Evolutionary conservation across 306 rosid species (phyloP).

Genomic region (Phaseolus lunatus): DNA sequence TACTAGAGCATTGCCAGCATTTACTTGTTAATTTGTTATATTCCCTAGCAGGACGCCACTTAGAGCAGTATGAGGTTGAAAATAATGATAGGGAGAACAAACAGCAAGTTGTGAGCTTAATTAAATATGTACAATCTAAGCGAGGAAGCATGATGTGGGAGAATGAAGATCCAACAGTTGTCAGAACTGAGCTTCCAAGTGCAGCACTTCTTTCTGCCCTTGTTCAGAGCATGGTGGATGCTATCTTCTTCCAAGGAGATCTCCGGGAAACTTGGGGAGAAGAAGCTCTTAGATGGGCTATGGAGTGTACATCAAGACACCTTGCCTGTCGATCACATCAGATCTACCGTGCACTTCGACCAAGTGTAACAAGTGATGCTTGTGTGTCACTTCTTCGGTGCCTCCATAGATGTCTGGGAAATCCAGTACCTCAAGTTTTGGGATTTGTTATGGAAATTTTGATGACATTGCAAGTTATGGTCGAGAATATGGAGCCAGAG

Average conservation of each 20-base stretch:
- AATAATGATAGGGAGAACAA: slow-evolving; percentile 97
- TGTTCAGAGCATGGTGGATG: slow-evolving; percentile 99
- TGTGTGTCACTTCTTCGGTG: slow-evolving; percentile 96
- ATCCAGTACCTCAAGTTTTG: slow-evolving; percentile 93
- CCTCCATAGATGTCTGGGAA: slow-evolving; percentile 95
- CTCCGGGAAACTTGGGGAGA: slow-evolving; percentile 99
- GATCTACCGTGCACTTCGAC: slow-evolving; percentile 95
- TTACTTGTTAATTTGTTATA: slow-evolving; percentile 95
- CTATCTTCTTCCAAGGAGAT: slow-evolving; percentile 99
- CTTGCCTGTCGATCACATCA: slow-evolving; percentile 99
- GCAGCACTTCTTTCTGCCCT: slow-evolving; percentile 98
- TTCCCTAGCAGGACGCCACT: slow-evolving; percentile 98
- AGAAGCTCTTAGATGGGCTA: slow-evolving; percentile 99
- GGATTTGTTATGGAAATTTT: slow-evolving; percentile 97
- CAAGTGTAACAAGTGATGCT: slow-evolving; percentile 95
- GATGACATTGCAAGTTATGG: slow-evolving; percentile 98
- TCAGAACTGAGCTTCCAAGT: slow-evolving; percentile 97
- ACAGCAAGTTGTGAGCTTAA: slow-evolving; percentile 98
- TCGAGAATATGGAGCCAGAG: slow-evolving; percentile 99
- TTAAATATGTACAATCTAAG: slow-evolving; percentile 98
- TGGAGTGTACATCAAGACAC: slow-evolving; percentile 99
- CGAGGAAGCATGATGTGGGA: slow-evolving; percentile 99
- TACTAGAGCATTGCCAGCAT: slow-evolving; percentile 98
- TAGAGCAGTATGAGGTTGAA: slow-evolving; percentile 98
- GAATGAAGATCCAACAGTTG: slow-evolving; percentile 95